Conservation (phyloP, 2,329 filamentous ascomycete species). For the Verticillium tricorpus region DNA sequence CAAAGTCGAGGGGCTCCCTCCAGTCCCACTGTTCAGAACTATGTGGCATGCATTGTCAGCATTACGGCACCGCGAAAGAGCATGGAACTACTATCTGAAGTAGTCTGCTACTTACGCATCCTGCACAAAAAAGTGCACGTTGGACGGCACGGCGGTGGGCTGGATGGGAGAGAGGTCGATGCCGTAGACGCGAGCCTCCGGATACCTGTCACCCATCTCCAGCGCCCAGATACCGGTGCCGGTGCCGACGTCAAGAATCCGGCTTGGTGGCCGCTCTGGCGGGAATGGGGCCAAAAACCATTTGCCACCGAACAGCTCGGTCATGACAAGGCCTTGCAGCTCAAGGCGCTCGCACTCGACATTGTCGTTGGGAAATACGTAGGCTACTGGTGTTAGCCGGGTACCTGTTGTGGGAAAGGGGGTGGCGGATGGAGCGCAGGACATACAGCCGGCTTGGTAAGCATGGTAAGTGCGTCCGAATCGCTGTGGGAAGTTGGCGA, state of each 20-base stretch:
- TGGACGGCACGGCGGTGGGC: constrained; percentile 61
- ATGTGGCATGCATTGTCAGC: neutral
- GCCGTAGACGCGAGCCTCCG: constrained; percentile 52
- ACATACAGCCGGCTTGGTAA: constrained; percentile 41
- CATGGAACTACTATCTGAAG: neutral
- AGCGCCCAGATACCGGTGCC: constrained; percentile 58
- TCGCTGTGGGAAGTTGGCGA: constrained; percentile 35
- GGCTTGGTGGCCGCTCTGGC: constrained; percentile 25
- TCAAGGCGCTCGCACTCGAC: constrained; percentile 36
- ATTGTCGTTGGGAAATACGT: constrained; percentile 40
- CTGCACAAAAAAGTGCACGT: constrained; percentile 71
- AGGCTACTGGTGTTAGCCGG: constrained; percentile 26
- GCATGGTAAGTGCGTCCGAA: constrained; percentile 44
- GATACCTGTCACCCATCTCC: constrained; percentile 60
- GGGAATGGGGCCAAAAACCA: constrained; percentile 40
- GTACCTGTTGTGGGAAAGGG: neutral
- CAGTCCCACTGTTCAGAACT: constrained; percentile 47
- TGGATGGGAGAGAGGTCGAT: constrained; percentile 67
- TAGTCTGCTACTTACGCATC: constrained; percentile 39
- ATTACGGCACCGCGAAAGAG: constrained; percentile 1
- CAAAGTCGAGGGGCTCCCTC: constrained; percentile 50
- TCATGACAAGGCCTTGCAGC: constrained; percentile 32
- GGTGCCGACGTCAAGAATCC: constrained; percentile 39
- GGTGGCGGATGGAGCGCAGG: neutral
- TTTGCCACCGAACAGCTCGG: constrained; percentile 30